phyloP scores from a whole-genome alignment of 352 stramenopile genomes.

The Phytophthora macrochlamydospora region DNA sequence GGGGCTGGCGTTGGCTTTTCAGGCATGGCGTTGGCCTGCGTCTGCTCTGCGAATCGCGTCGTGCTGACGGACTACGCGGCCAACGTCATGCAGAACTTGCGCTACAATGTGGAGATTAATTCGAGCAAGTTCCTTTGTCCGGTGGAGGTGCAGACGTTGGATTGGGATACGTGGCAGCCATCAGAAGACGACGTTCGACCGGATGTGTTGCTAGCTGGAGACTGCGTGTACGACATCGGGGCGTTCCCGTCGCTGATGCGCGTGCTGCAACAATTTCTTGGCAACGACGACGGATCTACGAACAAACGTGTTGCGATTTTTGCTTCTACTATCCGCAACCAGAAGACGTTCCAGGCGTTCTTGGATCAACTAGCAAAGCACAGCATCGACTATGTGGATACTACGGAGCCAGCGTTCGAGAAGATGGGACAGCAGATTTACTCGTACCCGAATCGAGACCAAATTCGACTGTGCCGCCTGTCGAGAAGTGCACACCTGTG shows the following conservation, averaged over 20 bases:
- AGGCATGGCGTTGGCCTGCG: conserved; percentile 58
- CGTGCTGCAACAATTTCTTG: conserved; percentile 66
- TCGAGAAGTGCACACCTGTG: conserved; percentile 25
- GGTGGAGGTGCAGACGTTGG: conserved; percentile 60
- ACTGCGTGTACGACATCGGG: conserved; percentile 79
- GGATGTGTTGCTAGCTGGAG: conserved; percentile 71
- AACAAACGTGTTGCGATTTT: conserved; percentile 64
- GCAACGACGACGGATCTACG: conserved; percentile 5
- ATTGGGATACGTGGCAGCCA: conserved; percentile 77
- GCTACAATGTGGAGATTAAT: conserved; percentile 86
- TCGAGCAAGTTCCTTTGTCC: conserved; percentile 44
- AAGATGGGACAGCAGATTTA: conserved; percentile 55
- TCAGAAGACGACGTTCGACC: conserved; percentile 29
- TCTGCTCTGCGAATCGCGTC: conserved; percentile 39
- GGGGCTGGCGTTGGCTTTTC: conserved; percentile 79
- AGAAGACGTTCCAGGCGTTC: conserved; percentile 77
- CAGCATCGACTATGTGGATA: conserved; percentile 68
- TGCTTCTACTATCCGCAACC: conserved; percentile 77
- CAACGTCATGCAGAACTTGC: conserved; percentile 83
- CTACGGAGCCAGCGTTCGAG: conserved; percentile 47
- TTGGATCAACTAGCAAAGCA: conserved; percentile 59
- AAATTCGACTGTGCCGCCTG: conserved; percentile 74
- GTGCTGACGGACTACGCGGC: conserved; percentile 81
- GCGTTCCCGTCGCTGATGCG: conserved; percentile 64
- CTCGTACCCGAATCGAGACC: conserved; percentile 63